These are phyloP conservation scores for Sesbania bispinosa DNA, from an alignment of 306 rosid species.

Conservation along the genomic window DNA sequence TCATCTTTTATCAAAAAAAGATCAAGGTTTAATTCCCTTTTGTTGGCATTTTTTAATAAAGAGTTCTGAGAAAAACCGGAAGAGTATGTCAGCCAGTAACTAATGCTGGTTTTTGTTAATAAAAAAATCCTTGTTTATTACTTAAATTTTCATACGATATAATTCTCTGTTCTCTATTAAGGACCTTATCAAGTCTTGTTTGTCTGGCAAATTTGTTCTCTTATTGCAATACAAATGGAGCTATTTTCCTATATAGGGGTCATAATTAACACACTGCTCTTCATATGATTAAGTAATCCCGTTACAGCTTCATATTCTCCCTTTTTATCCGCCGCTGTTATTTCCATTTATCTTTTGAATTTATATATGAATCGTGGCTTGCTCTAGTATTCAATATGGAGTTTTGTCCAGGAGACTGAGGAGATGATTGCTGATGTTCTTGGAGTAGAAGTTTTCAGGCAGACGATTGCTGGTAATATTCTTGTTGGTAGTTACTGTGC, in stretches of 20 bases:
- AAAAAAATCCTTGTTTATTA: background rate
- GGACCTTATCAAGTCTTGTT: background rate
- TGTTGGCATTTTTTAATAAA: background rate
- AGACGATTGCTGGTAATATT: constrained; percentile 85
- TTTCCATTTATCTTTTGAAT: background rate
- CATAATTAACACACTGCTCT: background rate
- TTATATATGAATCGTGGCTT: background rate
- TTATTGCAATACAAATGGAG: background rate
- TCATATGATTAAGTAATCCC: background rate
- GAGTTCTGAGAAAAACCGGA: background rate
- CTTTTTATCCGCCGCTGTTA: background rate
- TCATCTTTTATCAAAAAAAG: background rate
- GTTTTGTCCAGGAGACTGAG: constrained; percentile 74
- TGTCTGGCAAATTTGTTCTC: background rate
- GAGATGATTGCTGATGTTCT: constrained; percentile 92
- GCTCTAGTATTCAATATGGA: constrained; percentile 14
- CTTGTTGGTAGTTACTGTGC: constrained; percentile 91
- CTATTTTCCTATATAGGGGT: background rate
- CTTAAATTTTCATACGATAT: background rate
- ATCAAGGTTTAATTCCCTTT: background rate
- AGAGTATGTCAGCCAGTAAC: background rate
- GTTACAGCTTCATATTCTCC: background rate
- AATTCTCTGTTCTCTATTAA: background rate
- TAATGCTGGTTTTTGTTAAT: background rate
- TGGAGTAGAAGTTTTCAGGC: constrained; percentile 96